phyloP scores from a whole-genome alignment of 192 early-diverging fungal genomes.

The Umbelopsis isabellina region DNA sequence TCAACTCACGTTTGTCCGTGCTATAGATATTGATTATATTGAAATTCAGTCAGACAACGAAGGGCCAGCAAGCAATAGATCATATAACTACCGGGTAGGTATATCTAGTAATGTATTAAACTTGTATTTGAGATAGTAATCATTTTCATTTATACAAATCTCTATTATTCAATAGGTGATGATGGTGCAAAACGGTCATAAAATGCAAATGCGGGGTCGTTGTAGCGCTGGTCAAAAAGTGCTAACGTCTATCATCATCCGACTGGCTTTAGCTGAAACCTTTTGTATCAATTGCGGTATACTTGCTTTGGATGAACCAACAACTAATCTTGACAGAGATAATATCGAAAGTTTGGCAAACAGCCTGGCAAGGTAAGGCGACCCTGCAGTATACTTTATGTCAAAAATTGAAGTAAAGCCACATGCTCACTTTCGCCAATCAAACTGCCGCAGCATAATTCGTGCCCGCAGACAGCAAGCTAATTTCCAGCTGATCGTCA shows the following conservation, averaged over 20 bases:
- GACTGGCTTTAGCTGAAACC: conserved; percentile 93
- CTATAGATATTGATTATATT: conserved; percentile 91
- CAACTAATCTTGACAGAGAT: conserved; percentile 91
- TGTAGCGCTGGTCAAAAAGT: conserved; percentile 98
- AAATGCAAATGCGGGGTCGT: conserved; percentile 92
- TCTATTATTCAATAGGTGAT: conserved; percentile 63
- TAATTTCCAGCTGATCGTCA: conserved; percentile 97
- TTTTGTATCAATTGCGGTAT: conserved; percentile 94
- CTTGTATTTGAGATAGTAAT: too few species aligned
- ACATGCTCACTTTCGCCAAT: neutral
- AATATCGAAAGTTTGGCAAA: conserved; percentile 88
- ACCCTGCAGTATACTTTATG: neutral
- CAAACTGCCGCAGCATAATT: conserved; percentile 66
- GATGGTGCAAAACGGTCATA: conserved; percentile 85
- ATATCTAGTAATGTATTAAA: conserved; percentile 5
- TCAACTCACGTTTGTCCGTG: neutral
- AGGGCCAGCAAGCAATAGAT: conserved; percentile 63
- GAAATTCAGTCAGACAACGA: conserved; percentile 93
- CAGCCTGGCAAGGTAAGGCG: conserved; percentile 69
- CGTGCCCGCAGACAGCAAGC: conserved; percentile 72
- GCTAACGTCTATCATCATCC: conserved; percentile 93
- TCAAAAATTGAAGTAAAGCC: neutral
- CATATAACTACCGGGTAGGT: conserved; percentile 85
- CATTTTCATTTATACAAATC: neutral
- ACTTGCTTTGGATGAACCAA: conserved; percentile 95